Percentiles rank a stretch among this genome's conserved stretches.
These are phyloP conservation scores for Salix purpurea DNA, from an alignment of 345 rosid species.

Conservation along the genomic window DNA sequence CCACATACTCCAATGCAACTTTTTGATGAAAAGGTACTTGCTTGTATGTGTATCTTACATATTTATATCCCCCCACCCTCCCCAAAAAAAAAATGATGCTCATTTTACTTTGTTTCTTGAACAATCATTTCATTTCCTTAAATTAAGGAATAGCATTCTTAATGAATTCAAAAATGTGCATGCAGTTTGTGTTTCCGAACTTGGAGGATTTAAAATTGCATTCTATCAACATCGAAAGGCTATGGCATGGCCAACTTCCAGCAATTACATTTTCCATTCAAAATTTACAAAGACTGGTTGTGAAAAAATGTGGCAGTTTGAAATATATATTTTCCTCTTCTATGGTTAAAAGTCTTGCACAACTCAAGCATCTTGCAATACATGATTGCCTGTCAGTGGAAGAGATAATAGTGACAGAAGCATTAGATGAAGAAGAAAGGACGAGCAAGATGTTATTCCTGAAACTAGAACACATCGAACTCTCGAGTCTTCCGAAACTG, in stretches of 20 bases:
- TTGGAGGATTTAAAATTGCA: not conserved
- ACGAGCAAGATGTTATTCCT: not conserved
- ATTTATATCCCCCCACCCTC: no score
- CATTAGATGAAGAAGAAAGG: not conserved
- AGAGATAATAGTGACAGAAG: not conserved
- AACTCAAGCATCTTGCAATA: not conserved
- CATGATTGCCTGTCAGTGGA: not conserved
- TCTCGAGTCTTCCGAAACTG: constrained; percentile 8
- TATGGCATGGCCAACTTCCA: not conserved
- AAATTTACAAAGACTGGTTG: not conserved
- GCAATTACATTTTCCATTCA: not conserved
- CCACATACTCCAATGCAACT: not conserved
- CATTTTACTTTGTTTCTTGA: not conserved
- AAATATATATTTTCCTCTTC: not conserved
- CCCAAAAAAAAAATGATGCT: no score
- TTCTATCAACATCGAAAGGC: not conserved
- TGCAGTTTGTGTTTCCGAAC: constrained; percentile 11
- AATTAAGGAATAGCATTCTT: not conserved
- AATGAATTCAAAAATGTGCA: not conserved
- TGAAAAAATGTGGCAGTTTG: not conserved
- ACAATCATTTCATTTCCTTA: not conserved
- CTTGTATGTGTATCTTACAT: not conserved
- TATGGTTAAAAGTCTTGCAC: not conserved
- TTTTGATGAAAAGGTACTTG: not conserved
- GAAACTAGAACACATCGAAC: not conserved